A percentile compares a stretch with the other conserved stretches of the same genome.
These are phyloP conservation scores for Croton setiger DNA, from an alignment of 441 rosid species.

Conservation along the genomic window DNA sequence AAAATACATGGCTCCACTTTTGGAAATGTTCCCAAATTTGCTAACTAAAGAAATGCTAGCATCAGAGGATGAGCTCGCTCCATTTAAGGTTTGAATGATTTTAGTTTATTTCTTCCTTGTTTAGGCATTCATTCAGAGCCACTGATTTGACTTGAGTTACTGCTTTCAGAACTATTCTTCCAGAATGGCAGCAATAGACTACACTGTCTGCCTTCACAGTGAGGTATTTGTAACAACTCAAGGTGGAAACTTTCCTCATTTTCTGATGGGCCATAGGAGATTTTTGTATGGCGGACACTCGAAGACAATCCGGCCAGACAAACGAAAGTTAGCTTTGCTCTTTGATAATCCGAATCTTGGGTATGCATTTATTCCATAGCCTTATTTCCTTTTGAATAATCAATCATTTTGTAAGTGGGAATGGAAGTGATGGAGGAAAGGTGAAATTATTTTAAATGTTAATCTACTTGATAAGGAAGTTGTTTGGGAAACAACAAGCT, in stretches of 20 bases:
- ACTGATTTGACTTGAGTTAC: constrained; percentile 35
- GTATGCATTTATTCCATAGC: constrained; percentile 39
- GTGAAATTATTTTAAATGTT: neutral
- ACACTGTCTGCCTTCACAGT: constrained; percentile 99
- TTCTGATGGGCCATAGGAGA: constrained; percentile 97
- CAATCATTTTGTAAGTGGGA: neutral
- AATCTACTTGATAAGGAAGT: neutral
- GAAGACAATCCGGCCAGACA: constrained; percentile 96
- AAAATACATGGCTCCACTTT: constrained; percentile 85
- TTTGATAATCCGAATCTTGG: constrained; percentile 93
- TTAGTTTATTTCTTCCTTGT: constrained; percentile 16
- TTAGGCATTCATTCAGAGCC: constrained; percentile 13
- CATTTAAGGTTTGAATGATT: constrained; percentile 57
- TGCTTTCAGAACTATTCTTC: constrained; percentile 89
- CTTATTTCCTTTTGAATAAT: constrained; percentile 1
- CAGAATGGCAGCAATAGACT: constrained; percentile 99
- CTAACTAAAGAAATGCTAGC: constrained; percentile 91
- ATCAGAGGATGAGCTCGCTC: constrained; percentile 83
- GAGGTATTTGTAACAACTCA: constrained; percentile 99
- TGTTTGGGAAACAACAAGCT: neutral
- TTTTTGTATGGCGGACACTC: constrained; percentile 93
- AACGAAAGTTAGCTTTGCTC: constrained; percentile 93
- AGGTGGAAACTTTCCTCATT: constrained; percentile 99
- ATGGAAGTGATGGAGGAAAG: neutral
- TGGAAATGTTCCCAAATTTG: constrained; percentile 97